Base-by-base conservation (phyloP, 2,329 filamentous ascomycete species). In the Fusarium sambucinum region DNA sequence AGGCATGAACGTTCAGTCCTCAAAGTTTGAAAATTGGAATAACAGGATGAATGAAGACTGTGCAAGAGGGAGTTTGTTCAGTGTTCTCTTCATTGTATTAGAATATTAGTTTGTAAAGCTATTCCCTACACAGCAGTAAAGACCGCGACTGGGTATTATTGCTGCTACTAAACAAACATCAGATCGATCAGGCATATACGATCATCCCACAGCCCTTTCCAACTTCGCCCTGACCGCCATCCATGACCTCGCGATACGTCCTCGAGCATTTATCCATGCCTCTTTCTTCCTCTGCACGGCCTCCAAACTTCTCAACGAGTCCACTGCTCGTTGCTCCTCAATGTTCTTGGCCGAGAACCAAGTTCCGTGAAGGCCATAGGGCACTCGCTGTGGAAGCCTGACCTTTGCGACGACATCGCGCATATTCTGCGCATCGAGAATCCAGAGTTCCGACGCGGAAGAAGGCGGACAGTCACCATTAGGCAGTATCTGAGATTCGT, bases 351-450 rank as follows among this genome's bases (percentile, higher is more conserved):
- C 82, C 0, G 80, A 77, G 55, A 90, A 89, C 86, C 88, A 91
- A 9, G 80, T 81, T 6, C 87, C 88, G 73, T 91, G 90, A 48
- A 92, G 76, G 0, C 90, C 90, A 70, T 92, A 92, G 0, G 90
- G 89, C 1, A 92, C 89, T 14, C 90, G 78, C 68, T 91, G 89
- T 4, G 89, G 89, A 33, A 93, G 77, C 21, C 78, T 77, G 5
- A 92, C 81, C 60, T 81, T 84, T 8, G 84, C 87, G 5, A 90
- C 82, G 0, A 92, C 80, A 5, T 87, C 81, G 25, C 74, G 80
- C 89, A 93, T 92, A 4, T 81, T 81, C 62, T 75, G 84, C 0
- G 89, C 90, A 71, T 92, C 85, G 30, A 92, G 82, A 16, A 92
- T 81, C 90, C 90, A 93, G 0, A 92, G 78, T 75, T 92, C 89